Evolutionary conservation across 805 yeast genomes (phyloP), one percentile per base, ranked within the genome.

Genomic region (Lipomyces kockii): DNA sequence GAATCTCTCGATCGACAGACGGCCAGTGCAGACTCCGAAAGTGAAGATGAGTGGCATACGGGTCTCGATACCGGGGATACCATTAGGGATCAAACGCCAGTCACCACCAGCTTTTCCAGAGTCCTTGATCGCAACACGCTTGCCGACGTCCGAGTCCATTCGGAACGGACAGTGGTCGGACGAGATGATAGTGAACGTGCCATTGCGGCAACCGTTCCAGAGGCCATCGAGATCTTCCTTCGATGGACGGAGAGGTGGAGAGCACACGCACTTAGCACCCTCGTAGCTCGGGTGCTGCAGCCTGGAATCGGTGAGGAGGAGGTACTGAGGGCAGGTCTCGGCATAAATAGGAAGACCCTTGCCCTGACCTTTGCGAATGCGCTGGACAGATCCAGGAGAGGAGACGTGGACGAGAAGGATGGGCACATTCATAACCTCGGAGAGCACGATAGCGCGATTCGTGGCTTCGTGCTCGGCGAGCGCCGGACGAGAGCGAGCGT

Each of bases 291-390:
- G 84, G 12, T 39, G 58, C 64, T 78, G 77, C 64, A 81, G 72
- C 34, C 75, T 73, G 35, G 80, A 82, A 58, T 80, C 79, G 1
- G 84, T 83, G 43, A 83, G 72, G 63, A 82, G 79, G 37, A 83
- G 74, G 70, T 83, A 83, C 74, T 83, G 86, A 7, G 86, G 86
- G 71, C 86, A 83, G 1, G 86, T 83, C 72, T 83, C 86, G 5
- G 85, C 84, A 71, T 76, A 81, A 8, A 83, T 77, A 12, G 85
- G 85, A 20, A 77, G 74, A 54, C 80, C 74, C 34, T 76, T 72
- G 57, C 78, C 79, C 74, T 83, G 85, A 0, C 85, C 85, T 17
- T 72, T 75, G 65, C 80, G 78, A 56, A 83, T 84, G 67, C 80
- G 81, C 7, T 74, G 72, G 46, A 82, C 73, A 0, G 85, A 84